A percentile compares a stretch with the other conserved stretches of the same genome.
These are phyloP conservation scores for Polygonum aviculare DNA, from an alignment of 148 eudicot species.

Conservation along the genomic window DNA sequence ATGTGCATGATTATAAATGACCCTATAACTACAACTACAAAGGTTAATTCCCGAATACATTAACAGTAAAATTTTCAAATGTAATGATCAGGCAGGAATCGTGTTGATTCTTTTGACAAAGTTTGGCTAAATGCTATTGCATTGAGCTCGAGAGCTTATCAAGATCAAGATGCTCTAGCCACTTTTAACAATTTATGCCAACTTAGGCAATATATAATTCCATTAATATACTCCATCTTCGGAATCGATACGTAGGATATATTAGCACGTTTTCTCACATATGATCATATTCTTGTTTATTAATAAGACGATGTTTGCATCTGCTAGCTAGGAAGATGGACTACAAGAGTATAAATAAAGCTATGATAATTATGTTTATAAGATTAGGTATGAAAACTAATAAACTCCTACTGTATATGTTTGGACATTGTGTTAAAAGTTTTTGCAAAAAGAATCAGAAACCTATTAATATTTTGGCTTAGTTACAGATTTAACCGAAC, in stretches of 20 bases:
- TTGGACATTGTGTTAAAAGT: too few relatives aligned
- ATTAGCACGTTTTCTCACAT: background rate
- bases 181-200: background rate
- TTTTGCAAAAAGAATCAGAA: too few relatives aligned
- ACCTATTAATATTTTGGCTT: too few relatives aligned
- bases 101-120: background rate
- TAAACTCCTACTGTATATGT: too few relatives aligned
- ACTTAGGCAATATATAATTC: background rate
- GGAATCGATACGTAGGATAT: background rate
- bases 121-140: background rate
- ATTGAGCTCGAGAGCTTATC: background rate
- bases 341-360: too few relatives aligned
- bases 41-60: background rate
- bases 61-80: background rate
- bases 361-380: too few relatives aligned
- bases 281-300: background rate
- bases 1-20: background rate
- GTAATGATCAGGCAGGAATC: background rate
- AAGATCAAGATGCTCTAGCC: background rate
- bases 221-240: background rate
- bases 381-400: too few relatives aligned
- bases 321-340: too few relatives aligned
- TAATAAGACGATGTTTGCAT: background rate
- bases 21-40: background rate
- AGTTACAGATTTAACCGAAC: too few relatives aligned